Evolutionary conservation across 140 eudicot species (phyloP), one percentile per base, ranked within the genome.

Genomic region (Cichorium intybus): DNA sequence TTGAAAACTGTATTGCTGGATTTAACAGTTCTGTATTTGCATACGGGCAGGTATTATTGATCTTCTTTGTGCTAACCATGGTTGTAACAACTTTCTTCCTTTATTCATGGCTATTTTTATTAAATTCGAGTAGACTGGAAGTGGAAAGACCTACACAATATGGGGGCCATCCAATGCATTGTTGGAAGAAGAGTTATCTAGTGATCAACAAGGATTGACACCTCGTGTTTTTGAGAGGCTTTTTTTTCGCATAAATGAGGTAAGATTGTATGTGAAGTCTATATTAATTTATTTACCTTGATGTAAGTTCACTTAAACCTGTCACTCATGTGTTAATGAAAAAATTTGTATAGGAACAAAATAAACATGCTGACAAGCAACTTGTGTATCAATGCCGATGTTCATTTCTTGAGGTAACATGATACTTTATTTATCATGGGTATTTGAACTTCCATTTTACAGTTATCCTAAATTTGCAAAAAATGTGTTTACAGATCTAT

Each of bases 1-100:
- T 94, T 35, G 99, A 94, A 69, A 94, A 94, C 55, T 94, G 99
- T 66, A 84, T 94, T 24, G 83, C 97, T 76, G 99, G 99, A 28
- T 94, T 89, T 62, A 94, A 89, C 70, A 94, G 99, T 70, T 89
- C 99, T 10, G 99, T 94, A 23, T 94, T 94, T 79, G 99, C 99
- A 16, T 89, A 89, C 24, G 99, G 99, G 17, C 99, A 94, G 99
- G 99, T 94, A 80, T 34, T 11, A 24, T 75, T 57, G 70, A 10
- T 17, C 58, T 39, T 27, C 22, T 15, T 52, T 27, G 7, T 45
- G 10, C 49, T 59, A 11, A 48, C 34, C 22, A 22, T 43, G 70
- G n/a, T 41, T 58, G 6, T 64, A 26, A 27, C 35, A 31, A 6
- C 29, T 18, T 62, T 51, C 15, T 46, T 12, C 47, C 29, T 45